Conservation (phyloP, 176 grass and related monocot species). For the Oropetium thomaeum region DNA sequence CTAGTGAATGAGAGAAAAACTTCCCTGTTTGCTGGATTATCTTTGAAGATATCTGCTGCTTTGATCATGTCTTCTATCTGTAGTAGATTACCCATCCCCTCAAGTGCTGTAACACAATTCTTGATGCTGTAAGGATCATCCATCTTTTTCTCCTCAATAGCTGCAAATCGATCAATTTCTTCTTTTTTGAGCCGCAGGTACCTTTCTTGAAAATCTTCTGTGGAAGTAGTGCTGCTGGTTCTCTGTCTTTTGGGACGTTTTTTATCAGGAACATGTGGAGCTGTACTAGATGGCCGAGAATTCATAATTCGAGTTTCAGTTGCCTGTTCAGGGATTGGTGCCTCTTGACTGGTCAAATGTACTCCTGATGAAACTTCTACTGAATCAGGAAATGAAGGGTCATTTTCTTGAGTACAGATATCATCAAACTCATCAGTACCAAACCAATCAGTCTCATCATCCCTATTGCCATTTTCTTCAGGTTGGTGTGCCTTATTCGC, state of each 20-base stretch:
- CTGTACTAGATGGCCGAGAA: not conserved
- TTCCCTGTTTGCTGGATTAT: not conserved
- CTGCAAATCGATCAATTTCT: not conserved
- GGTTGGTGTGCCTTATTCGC: not conserved
- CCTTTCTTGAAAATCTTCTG: not conserved
- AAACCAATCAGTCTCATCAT: not conserved
- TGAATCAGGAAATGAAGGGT: not conserved
- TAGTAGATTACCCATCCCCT: not conserved
- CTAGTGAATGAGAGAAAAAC: not conserved
- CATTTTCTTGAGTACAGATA: not conserved
- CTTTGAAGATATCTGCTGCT: not conserved
- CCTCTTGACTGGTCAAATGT: not conserved
- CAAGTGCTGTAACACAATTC: not conserved
- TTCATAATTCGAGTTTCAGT: not conserved
- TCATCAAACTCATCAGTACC: not conserved
- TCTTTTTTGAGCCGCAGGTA: not conserved
- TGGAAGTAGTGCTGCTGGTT: not conserved
- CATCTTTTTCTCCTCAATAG: too few relatives aligned
- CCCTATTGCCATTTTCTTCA: not conserved
- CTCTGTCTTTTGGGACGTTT: not conserved
- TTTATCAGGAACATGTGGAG: not conserved
- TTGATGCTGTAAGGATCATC: not conserved
- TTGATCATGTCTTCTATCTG: not conserved
- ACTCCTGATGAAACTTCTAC: not conserved
- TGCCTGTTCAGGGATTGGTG: not conserved